Base-by-base conservation (phyloP, 108 stramenopile species). In the Nitzschia sp. region DNA sequence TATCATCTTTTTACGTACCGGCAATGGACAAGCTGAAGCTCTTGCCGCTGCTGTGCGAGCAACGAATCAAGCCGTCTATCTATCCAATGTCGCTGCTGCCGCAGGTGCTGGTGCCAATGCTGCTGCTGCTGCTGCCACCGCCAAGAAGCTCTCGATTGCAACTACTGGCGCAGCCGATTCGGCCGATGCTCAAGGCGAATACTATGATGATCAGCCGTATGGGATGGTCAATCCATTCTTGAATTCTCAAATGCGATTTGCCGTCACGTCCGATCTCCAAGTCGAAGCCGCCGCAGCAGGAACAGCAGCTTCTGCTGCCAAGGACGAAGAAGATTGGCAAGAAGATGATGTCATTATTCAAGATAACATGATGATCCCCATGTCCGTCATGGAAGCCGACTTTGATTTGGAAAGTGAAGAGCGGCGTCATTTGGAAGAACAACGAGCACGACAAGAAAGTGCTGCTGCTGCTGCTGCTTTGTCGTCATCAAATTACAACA, bases 401-500 rank as follows among this genome's bases (percentile, higher is more conserved):
- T 68, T 93, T 58, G 92, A 93, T 80, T 63, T 93, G 44, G 92
- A 90, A 41, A 73, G 81, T 3, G 92, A 93, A 68, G 92, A 93
- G 66, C 79, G 86, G 0, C 85, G 92, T 16, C 85, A 85, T 52
- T 58, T 90, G 45, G 88, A 93, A 61, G 84, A 87, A 29, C 56
- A 67, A 59, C 46, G 2, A 29, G 29, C 23, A 4, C 26, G 8
- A 3, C 6, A 29, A 56, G 15, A 5, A 31, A 3, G 26, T 2
- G 55, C 28, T 8, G 29, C 27, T 6, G 17, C 55, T 2, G 31
- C 5, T 5, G 55, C 4, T 11, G 50, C 21, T n/a, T n/a, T 6
- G 15, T 52, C 50, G 5, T 11, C 38, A 9, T n/a, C 17, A n/a
- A 33, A 30, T 3, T 15, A 33, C 28, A 11, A 21, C 1, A 29